A percentile compares a stretch with the other conserved stretches of the same genome.
Evolutionary conservation across 2,329 filamentous ascomycete species (phyloP).

Genomic region (Thelonectria discophora): DNA sequence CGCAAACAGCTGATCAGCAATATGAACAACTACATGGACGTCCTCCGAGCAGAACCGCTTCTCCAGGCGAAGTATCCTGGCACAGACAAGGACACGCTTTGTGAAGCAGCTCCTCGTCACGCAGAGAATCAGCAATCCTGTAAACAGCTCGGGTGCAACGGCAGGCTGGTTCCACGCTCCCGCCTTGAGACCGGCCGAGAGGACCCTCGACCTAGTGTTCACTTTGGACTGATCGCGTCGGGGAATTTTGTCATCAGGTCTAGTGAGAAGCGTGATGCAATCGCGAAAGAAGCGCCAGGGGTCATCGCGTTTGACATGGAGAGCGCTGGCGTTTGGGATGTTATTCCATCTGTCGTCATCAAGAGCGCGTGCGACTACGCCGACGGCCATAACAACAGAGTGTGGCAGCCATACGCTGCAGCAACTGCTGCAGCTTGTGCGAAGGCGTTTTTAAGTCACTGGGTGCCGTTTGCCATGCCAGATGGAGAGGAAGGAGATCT

Average conservation of each 20-base stretch:
- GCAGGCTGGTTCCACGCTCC: not conserved
- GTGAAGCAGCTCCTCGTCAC: not conserved
- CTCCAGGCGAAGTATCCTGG: not conserved
- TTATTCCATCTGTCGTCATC: constrained; percentile 47
- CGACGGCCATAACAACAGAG: constrained; percentile 48
- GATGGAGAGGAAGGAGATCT: too few relatives aligned
- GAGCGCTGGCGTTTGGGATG: constrained; percentile 45
- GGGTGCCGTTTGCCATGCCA: too few relatives aligned
- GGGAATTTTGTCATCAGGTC: constrained; percentile 51
- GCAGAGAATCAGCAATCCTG: too few relatives aligned
- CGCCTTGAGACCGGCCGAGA: constrained; percentile 2
- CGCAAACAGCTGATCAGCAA: constrained; percentile 15
- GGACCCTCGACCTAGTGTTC: constrained; percentile 13
- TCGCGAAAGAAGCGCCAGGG: constrained; percentile 39
- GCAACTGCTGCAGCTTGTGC: too few relatives aligned
- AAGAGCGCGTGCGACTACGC: constrained; percentile 51
- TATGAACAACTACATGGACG: not conserved
- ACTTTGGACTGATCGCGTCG: constrained; percentile 49
- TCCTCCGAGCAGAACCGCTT: not conserved
- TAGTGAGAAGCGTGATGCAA: constrained; percentile 46
- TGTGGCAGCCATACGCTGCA: constrained; percentile 29
- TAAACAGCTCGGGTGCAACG: constrained; percentile 8
- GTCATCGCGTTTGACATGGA: constrained; percentile 50
- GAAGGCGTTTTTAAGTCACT: too few relatives aligned
- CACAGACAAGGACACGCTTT: not conserved